Evolutionary conservation across 78 protist species (phyloP), one percentile per base, ranked within the genome.

Genomic region (Guillardia theta): DNA sequence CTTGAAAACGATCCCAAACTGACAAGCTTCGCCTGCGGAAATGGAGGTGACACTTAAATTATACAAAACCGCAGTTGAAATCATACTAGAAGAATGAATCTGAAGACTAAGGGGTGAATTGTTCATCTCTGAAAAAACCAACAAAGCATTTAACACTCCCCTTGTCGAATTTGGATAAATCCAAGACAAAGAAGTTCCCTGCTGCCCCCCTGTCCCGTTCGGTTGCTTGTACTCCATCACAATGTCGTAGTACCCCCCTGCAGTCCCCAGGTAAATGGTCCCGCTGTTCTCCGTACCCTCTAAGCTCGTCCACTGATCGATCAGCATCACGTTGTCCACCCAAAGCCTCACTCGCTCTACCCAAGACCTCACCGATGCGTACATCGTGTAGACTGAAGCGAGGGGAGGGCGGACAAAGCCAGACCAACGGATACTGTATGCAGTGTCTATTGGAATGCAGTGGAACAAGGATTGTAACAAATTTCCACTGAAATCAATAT

Each of bases 201-300:
- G 83, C 41, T 24, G 46, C 36, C 1, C 22, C 36, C 83, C 22
- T 24, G 83, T 70, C 50, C 90, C 90, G 44, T 18, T 43, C 45
- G 48, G 90, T n/a, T 80, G 53, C 90, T 80, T 80, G 90, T 80
- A 80, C 36, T 80, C 48, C 53, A 80, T 30, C 9, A 80, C 90
- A 10, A 80, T 48, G 90, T 80, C 90, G 4, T 44, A 80, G 50
- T 80, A 80, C 90, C 46, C 53, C 37, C 45, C 45, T 19, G 90
- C 90, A 3, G 90, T 80, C 36, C 53, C 90, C 4, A 80, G 22
- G 53, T 18, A 8, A 18, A 80, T 0, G 6, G 90, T 80, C 53
- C 90, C 90, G 33, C 21, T 39, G 58, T 24, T 30, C 53, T 44
- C 53, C 33, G 50, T 43, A 10, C 44, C 45, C 33, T 46, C 50